A percentile compares a stretch with the other conserved stretches of the same genome.
Conservation (phyloP, 352 stramenopile species). For the Phytophthora ohioensis region DNA sequence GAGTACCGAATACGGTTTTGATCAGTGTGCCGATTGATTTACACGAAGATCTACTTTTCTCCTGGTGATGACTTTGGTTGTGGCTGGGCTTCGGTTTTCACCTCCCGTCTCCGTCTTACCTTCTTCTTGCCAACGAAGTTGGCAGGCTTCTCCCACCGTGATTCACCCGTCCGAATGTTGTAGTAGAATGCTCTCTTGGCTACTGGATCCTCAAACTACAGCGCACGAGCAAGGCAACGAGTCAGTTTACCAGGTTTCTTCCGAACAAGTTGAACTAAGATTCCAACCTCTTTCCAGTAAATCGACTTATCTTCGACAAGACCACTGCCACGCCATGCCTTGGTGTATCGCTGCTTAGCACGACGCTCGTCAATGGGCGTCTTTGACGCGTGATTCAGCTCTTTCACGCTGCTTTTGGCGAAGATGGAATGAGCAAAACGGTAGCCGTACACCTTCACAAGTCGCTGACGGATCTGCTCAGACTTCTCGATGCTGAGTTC, state of each 20-base stretch:
- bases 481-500: conserved; percentile 27
- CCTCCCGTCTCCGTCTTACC: conserved; percentile 22
- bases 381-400: conserved; percentile 34
- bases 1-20: conserved; percentile 18
- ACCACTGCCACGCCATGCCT: conserved; percentile 39
- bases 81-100: conserved; percentile 4
- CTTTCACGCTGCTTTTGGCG: conserved; percentile 54
- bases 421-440: conserved; percentile 59
- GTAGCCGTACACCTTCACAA: conserved; percentile 60
- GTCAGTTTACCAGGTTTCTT: not conserved
- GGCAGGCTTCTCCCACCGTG: conserved; percentile 59
- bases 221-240: conserved; percentile 2
- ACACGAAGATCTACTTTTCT: not conserved
- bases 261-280: not conserved
- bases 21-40: conserved; percentile 1
- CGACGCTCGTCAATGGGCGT: conserved; percentile 47
- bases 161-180: conserved; percentile 76
- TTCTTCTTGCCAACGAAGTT: conserved; percentile 52
- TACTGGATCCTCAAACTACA: conserved; percentile 57
- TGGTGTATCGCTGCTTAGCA: conserved; percentile 46
- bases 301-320: conserved; percentile 58
- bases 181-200: conserved; percentile 67
- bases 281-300: conserved; percentile 75
- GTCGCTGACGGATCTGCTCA: conserved; percentile 37
- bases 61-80: not conserved